These are phyloP conservation scores for Ogataea salicorniae DNA, from an alignment of 805 yeast species.

Conservation along the genomic window DNA sequence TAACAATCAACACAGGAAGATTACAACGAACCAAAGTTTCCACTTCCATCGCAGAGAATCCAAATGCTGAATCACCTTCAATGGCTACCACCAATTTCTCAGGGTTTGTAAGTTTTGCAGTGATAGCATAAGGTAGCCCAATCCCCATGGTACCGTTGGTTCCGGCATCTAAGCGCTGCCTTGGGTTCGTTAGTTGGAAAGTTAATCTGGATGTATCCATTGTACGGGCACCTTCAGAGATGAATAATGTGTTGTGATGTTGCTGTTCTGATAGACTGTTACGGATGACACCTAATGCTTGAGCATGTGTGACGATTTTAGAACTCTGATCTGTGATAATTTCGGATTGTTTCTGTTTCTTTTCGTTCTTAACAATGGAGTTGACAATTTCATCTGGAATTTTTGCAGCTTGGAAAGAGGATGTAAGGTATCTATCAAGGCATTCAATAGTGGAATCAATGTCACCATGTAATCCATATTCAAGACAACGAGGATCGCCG, in stretches of 20 bases:
- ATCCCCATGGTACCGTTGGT: constrained; percentile 78
- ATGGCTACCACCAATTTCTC: constrained; percentile 47
- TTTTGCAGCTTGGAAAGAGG: constrained; percentile 23
- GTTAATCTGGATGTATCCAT: constrained; percentile 67
- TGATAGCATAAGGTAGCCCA: constrained; percentile 66
- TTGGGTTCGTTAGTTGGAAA: constrained; percentile 48
- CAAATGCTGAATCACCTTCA: constrained; percentile 77
- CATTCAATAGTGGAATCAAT: constrained; percentile 35
- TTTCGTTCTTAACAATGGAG: constrained; percentile 29
- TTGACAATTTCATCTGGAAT: constrained; percentile 24
- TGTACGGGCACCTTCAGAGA: constrained; percentile 73
- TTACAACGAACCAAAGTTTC: constrained; percentile 58
- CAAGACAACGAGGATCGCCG: constrained; percentile 6
- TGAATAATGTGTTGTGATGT: constrained; percentile 35
- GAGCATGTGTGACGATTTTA: constrained; percentile 40
- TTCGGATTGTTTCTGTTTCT: constrained; percentile 33
- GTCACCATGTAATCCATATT: constrained; percentile 40
- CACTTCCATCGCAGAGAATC: constrained; percentile 67
- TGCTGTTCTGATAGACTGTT: constrained; percentile 29
- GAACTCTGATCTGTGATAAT: constrained; percentile 11
- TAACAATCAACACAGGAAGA: constrained; percentile 50
- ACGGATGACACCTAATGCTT: constrained; percentile 46
- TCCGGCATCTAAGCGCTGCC: constrained; percentile 62
- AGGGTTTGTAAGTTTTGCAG: constrained; percentile 46
- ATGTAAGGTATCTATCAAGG: constrained; percentile 26